phyloP scores from a whole-genome alignment of 2,329 filamentous ascomycete genomes.

The Pestalotiopsis sp. region DNA sequence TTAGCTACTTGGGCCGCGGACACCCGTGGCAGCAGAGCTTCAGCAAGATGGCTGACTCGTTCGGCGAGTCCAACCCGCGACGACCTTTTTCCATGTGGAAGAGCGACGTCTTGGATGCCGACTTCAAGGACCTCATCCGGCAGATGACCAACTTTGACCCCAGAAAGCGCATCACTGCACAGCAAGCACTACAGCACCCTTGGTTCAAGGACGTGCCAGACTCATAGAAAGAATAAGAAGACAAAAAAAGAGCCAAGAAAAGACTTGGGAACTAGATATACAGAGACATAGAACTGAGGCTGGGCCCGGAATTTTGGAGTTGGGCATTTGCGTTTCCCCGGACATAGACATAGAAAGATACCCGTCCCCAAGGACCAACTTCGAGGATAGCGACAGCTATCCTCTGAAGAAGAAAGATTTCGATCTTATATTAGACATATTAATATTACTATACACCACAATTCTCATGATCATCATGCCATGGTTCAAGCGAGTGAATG shows the following conservation, averaged over 20 bases:
- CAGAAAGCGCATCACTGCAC: slow-evolving; percentile 38
- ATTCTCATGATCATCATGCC: too few species aligned
- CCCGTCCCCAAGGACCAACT: not conserved
- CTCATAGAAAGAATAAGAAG: not conserved
- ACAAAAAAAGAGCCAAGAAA: not conserved
- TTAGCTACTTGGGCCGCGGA: slow-evolving; percentile 40
- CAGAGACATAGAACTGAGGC: not conserved
- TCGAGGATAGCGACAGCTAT: not conserved
- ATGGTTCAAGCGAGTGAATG: too few species aligned
- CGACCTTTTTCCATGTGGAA: slow-evolving; percentile 43
- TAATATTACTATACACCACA: not conserved
- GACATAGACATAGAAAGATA: not conserved
- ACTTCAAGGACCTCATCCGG: slow-evolving; percentile 40
- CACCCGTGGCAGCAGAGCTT: slow-evolving; percentile 41
- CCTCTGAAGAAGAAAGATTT: not conserved
- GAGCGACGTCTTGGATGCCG: slow-evolving; percentile 36
- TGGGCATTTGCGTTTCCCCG: not conserved
- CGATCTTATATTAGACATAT: not conserved
- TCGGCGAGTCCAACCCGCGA: slow-evolving; percentile 41
- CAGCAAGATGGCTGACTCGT: slow-evolving; percentile 37
- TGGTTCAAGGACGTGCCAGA: slow-evolving; percentile 26
- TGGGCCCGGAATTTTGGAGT: not conserved
- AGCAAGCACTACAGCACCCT: slow-evolving; percentile 36
- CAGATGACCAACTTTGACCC: slow-evolving; percentile 43
- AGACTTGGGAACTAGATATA: not conserved